Evolutionary conservation across 805 yeast species (phyloP).

Genomic region (Suhomyces canberraensis): DNA sequence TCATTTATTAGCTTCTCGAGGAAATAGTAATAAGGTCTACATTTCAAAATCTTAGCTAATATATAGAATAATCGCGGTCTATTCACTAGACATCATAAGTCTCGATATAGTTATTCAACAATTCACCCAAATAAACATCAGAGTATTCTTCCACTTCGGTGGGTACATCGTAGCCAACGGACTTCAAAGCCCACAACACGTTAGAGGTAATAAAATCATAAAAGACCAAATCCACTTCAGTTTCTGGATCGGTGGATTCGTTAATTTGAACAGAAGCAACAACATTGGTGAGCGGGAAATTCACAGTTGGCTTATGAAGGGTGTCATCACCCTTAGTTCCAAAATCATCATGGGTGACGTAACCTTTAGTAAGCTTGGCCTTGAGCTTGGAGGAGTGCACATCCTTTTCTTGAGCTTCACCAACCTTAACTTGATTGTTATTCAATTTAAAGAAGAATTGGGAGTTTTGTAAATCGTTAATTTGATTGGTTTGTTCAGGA

Average conservation of each 20-base stretch:
- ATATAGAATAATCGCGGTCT: too few species aligned
- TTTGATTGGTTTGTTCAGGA: too few species aligned
- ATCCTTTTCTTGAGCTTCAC: too few species aligned
- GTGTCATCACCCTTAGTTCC: constrained; percentile 86
- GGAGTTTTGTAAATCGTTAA: too few species aligned
- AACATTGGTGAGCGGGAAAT: constrained; percentile 74
- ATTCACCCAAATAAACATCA: constrained; percentile 27
- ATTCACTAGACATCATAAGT: constrained; percentile 13
- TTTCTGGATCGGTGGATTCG: constrained; percentile 20
- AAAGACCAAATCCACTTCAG: constrained; percentile 64
- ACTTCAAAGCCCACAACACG: constrained; percentile 29
- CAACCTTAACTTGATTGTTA: too few species aligned
- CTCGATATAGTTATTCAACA: constrained; percentile 30
- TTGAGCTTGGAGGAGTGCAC: neutral
- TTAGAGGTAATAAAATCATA: constrained; percentile 64
- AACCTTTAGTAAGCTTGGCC: constrained; percentile 54
- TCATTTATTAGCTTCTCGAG: too few species aligned
- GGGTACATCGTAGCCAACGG: constrained; percentile 21
- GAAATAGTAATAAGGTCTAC: too few species aligned
- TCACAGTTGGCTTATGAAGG: constrained; percentile 58
- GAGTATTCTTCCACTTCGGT: constrained; percentile 24
- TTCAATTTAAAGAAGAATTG: too few species aligned
- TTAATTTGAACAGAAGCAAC: constrained; percentile 49
- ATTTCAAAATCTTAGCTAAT: too few species aligned
- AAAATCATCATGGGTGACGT: constrained; percentile 77